Percentiles rank a stretch among this genome's conserved stretches.
Evolutionary conservation across 1,139 yeast species (phyloP).

Genomic region (Geotrichum europaeum): DNA sequence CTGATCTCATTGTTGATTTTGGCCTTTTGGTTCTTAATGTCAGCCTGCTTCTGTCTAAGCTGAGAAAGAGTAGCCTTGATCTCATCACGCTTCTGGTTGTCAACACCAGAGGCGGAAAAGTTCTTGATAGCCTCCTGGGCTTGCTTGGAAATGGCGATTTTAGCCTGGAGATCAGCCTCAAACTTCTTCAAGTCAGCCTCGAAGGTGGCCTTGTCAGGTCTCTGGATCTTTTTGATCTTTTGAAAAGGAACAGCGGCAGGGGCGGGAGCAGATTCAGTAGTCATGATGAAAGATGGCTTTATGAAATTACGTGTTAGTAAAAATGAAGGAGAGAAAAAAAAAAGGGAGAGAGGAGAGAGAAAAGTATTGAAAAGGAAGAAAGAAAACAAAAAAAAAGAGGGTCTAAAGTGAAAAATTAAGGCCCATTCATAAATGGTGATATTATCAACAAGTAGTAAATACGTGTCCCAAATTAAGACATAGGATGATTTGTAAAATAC

Average conservation of each 20-base stretch:
- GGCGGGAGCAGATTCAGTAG: constrained; percentile 8
- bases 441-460: background rate
- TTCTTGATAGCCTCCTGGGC: constrained; percentile 28
- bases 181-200: constrained; percentile 61
- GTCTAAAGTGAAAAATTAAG: background rate
- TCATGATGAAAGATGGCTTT: background rate
- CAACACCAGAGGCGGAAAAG: constrained; percentile 27
- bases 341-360: background rate
- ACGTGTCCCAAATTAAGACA: background rate
- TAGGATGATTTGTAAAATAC: background rate
- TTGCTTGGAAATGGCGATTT: constrained; percentile 42
- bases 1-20: constrained; percentile 67
- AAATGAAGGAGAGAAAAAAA: background rate
- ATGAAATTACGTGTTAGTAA: background rate
- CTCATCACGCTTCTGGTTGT: constrained; percentile 51
- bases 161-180: constrained; percentile 62
- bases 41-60: constrained; percentile 62
- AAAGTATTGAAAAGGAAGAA: background rate
- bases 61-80: constrained; percentile 61
- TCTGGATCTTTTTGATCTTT: constrained; percentile 26
- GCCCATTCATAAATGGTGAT: background rate
- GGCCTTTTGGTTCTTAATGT: constrained; percentile 64
- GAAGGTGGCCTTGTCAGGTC: constrained; percentile 41
- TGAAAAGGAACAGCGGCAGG: constrained; percentile 11
- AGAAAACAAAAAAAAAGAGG: background rate